Evolutionary conservation across 805 yeast species (phyloP).

Genomic region (Metschnikowia continentalis): DNA sequence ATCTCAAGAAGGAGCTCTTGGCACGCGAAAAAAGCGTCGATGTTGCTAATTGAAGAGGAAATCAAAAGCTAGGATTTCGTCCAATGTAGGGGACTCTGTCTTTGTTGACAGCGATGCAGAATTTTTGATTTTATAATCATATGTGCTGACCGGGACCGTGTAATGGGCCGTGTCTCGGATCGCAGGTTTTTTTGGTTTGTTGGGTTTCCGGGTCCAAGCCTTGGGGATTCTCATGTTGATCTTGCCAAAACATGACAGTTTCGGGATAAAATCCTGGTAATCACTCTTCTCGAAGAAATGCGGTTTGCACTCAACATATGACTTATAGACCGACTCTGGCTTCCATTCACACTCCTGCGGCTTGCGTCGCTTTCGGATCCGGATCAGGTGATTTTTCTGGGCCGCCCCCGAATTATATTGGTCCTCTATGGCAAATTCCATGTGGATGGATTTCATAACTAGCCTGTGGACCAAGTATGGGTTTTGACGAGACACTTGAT

Average conservation of each 20-base stretch:
- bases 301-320: slow-evolving; percentile 21
- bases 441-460: slow-evolving; percentile 11
- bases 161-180: neutral
- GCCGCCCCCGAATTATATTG: slow-evolving; percentile 6
- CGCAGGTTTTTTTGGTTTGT: slow-evolving; percentile 10
- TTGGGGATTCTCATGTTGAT: slow-evolving; percentile 37
- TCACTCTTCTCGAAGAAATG: slow-evolving; percentile 26
- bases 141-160: neutral
- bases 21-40: slow-evolving; percentile 6
- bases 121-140: neutral
- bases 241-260: slow-evolving; percentile 34
- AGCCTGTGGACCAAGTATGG: slow-evolving; percentile 14
- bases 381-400: slow-evolving; percentile 4
- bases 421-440: slow-evolving; percentile 15
- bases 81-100: slow-evolving; percentile 2
- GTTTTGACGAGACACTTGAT: slow-evolving; percentile 13
- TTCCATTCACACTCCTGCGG: slow-evolving; percentile 17
- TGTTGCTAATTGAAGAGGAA: slow-evolving; percentile 11
- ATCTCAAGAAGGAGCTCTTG: slow-evolving; percentile 22
- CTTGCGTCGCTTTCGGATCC: slow-evolving; percentile 13
- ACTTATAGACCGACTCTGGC: slow-evolving; percentile 18
- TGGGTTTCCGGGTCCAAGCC: slow-evolving; percentile 35
- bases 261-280: slow-evolving; percentile 27
- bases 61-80: slow-evolving; percentile 10
- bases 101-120: neutral